Evolutionary conservation across 2,329 filamentous ascomycete species (phyloP).

Genomic region (Hymenoscyphus infarciens): DNA sequence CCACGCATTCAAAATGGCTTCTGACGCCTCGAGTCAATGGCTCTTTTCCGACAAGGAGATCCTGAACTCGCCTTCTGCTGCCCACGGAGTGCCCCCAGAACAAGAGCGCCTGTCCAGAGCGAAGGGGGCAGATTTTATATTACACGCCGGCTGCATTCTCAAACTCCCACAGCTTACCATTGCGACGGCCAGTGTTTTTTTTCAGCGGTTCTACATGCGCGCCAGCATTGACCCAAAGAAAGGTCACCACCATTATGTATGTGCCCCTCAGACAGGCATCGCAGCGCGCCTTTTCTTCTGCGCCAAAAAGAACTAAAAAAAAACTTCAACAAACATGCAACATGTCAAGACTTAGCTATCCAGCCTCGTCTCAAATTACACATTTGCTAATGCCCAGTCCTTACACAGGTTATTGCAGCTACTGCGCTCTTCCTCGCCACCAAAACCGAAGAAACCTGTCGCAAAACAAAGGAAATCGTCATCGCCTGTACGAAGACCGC

Average conservation of each 20-base stretch:
- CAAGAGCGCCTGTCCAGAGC: slow-evolving; percentile 78
- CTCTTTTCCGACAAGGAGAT: slow-evolving; percentile 83
- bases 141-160: slow-evolving; percentile 87
- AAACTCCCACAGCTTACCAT: slow-evolving; percentile 90
- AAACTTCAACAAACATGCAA: background rate
- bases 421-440: slow-evolving; percentile 91
- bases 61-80: slow-evolving; percentile 74
- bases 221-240: slow-evolving; percentile 72
- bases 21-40: slow-evolving; percentile 65
- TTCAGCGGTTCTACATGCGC: slow-evolving; percentile 95
- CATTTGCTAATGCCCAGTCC: background rate
- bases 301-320: no score
- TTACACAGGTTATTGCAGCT: slow-evolving; percentile 70
- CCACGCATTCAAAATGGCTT: slow-evolving; percentile 34
- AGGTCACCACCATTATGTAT: slow-evolving; percentile 86
- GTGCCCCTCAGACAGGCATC: slow-evolving; percentile 33
- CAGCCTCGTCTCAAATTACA: background rate
- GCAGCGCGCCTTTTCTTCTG: background rate
- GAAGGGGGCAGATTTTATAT: slow-evolving; percentile 95
- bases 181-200: slow-evolving; percentile 88
- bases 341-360: background rate
- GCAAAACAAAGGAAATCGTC: slow-evolving; percentile 92
- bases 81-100: slow-evolving; percentile 72
- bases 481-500: slow-evolving; percentile 91
- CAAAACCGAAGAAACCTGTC: slow-evolving; percentile 95